Base-by-base conservation (phyloP, 495 filamentous ascomycete genomes). In the Pseudoneurospora amorphoporcata region DNA sequence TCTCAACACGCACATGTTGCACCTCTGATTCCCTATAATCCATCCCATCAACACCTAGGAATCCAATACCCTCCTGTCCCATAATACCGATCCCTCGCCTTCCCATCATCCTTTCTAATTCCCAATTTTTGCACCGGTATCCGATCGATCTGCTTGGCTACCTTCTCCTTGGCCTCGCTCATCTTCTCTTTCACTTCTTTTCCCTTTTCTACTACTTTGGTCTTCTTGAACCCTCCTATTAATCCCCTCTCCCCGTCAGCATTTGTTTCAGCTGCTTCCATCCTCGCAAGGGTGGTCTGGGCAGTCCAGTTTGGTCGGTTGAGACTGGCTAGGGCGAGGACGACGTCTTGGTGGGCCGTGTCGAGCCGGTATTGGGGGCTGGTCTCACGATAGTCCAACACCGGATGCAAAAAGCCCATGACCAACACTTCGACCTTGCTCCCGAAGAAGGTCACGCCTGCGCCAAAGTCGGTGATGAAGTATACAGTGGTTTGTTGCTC, bases 61-160 rank as follows among this genome's bases (percentile, higher is more conserved):
- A 86, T 82, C 78, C 83, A 86, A 72, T 82, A 77, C 41, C 84
- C 84, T 1, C 84, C 83, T 32, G 72, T 78, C 29, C 84, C 83
- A 70, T 80, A 74, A 7, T 77, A 76, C 73, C 77, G 75, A 75
- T 90, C 89, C 77, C 80, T 83, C 39, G 80, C 77, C 68, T 80
- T 81, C 29, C 84, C 88, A n/a, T 80, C 78, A 5, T 79, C 77
- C 12, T 82, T 85, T 39, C 90, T 83, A 68, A 91, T 83, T 0
- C 89, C 89, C 7, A 87, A 75, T 65, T 81, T 76, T 75, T 90
- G 85, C 41, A 90, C 73, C 4, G 87, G 87, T 2, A 89, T 79
- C 69, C 82, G 83, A 68, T 87, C 86, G 17, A 88, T 77, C 70
- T 82, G 83, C 70, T 77, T 65, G 0, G 23, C 29, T 14, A 9